These are phyloP conservation scores for Colletotrichum tanaceti DNA, from an alignment of 2,329 filamentous ascomycete genomes.

Conservation along the genomic window DNA sequence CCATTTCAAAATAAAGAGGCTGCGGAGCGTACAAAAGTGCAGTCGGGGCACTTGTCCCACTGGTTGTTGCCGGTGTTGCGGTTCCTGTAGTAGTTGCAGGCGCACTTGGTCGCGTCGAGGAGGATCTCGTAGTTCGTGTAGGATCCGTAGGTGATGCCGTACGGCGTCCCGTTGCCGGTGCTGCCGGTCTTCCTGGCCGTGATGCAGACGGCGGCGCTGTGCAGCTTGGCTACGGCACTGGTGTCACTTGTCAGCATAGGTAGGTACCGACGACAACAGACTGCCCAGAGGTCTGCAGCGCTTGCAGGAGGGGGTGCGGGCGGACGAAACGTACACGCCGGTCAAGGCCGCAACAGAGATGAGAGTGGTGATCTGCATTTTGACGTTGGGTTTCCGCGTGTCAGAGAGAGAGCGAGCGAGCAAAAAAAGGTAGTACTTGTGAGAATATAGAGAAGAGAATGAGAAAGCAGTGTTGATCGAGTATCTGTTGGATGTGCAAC, in stretches of 20 bases:
- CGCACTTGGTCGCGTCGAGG: constrained; percentile 37
- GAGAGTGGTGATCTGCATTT: constrained; percentile 4
- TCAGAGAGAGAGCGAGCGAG: no score
- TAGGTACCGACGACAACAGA: not conserved
- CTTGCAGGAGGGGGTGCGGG: no score
- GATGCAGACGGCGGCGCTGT: constrained; percentile 33
- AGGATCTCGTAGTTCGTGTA: constrained; percentile 34
- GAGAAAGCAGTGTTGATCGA: no score
- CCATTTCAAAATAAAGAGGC: fast-evolving
- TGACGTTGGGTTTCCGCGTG: not conserved
- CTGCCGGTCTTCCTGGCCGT: not conserved
- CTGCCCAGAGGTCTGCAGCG: fast-evolving
- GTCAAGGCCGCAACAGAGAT: not conserved
- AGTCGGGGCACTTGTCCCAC: constrained; percentile 42
- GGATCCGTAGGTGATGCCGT: constrained; percentile 29
- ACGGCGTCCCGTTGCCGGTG: constrained; percentile 33
- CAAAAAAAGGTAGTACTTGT: no score
- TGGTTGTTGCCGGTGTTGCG: constrained; percentile 41
- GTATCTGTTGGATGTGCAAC: not conserved
- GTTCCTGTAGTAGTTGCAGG: constrained; percentile 38
- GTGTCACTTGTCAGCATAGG: not conserved
- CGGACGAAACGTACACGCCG: constrained; percentile 4
- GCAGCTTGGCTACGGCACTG: constrained; percentile 26
- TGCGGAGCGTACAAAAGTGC: constrained; percentile 21
- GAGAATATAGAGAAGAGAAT: no score